Evolutionary conservation across 1,284 basidiomycete species (phyloP), one percentile per base, ranked within the genome.

Genomic region (Tranzscheliella williamsii): DNA sequence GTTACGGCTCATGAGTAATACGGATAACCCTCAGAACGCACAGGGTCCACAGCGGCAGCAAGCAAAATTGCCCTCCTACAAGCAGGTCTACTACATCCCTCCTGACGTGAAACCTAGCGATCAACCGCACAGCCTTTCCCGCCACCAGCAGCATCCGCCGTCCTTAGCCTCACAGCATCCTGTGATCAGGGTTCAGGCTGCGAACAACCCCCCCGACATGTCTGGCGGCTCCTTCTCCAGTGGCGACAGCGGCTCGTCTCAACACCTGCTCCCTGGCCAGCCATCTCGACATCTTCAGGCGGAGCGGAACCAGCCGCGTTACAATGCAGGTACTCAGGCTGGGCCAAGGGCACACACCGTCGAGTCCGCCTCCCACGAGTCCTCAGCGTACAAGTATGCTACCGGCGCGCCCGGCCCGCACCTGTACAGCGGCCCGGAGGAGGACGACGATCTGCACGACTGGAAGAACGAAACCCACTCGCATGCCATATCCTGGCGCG

Each of bases 401-500:
- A 61, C 43, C 21, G 34, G 38, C 5, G 50, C 31, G 20, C 36
- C 51, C 6, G 22, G 18, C 16, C 42, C 45, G 38, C 38, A 38
- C 23, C 39, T 61, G 6, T 50, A 38, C 37, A 42, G 43, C 11
- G 58, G 47, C 15, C 50, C 49, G 13, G 60, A 64, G 22, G 57
- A 56, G 6, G 70, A 73, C 27, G 70, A 73, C 36, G 68, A 73
- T 33, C 35, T 71, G 34, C 67, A 71, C 46, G 68, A 71, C 39
- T 55, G 55, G 33, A 48, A 37, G 22, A 49, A 52, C 17, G 60
- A 63, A 34, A 21, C 23, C 5, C 53, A 32, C 24, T 50, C 53
- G 7, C 52, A 42, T 17, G 44, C 42, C 37, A 27, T 55, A 12
- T 65, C 68, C 3, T 42, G 44, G 23, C 55, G 70, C 21, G 66